Evolutionary conservation across 2,329 filamentous ascomycete genomes (phyloP).

Genomic region (Dryadomyces sulphureus): DNA sequence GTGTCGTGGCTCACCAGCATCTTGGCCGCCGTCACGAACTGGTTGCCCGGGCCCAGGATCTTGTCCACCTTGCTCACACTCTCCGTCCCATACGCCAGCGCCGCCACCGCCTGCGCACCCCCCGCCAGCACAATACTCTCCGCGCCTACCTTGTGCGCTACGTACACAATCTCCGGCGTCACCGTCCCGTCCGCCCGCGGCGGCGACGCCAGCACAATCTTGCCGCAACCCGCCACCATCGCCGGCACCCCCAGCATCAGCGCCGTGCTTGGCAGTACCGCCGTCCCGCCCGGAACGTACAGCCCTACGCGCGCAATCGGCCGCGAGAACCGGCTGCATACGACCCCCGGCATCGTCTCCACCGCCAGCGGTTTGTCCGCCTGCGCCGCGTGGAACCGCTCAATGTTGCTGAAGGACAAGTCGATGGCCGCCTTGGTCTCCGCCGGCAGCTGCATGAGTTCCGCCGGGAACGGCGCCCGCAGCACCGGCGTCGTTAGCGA

Average conservation of each 20-base stretch:
- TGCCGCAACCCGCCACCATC: slow-evolving; percentile 92
- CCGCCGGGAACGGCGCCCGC: slow-evolving; percentile 71
- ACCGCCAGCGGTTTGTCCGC: slow-evolving; percentile 67
- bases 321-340: slow-evolving; percentile 83
- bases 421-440: slow-evolving; percentile 92
- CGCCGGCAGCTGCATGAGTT: slow-evolving; percentile 68
- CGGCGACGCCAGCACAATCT: slow-evolving; percentile 84
- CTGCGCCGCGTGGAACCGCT: slow-evolving; percentile 85
- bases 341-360: slow-evolving; percentile 94
- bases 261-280: slow-evolving; percentile 90
- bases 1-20: slow-evolving; percentile 98
- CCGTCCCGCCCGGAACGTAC: slow-evolving; percentile 91
- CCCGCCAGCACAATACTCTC: slow-evolving; percentile 93
- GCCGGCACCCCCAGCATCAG: slow-evolving; percentile 97
- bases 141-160: slow-evolving; percentile 90
- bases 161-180: slow-evolving; percentile 94
- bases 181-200: slow-evolving; percentile 79
- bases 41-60: slow-evolving; percentile 93
- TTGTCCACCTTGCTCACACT: slow-evolving; percentile 95
- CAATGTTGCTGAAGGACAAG: slow-evolving; percentile 84
- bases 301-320: slow-evolving; percentile 93
- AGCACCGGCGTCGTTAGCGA: slow-evolving; percentile 80
- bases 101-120: slow-evolving; percentile 87
- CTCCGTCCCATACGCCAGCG: slow-evolving; percentile 94
- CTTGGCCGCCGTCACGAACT: slow-evolving; percentile 96